Evolutionary conservation across 768 basidiomycete species (phyloP).

Genomic region (Lenzites betulinus): DNA sequence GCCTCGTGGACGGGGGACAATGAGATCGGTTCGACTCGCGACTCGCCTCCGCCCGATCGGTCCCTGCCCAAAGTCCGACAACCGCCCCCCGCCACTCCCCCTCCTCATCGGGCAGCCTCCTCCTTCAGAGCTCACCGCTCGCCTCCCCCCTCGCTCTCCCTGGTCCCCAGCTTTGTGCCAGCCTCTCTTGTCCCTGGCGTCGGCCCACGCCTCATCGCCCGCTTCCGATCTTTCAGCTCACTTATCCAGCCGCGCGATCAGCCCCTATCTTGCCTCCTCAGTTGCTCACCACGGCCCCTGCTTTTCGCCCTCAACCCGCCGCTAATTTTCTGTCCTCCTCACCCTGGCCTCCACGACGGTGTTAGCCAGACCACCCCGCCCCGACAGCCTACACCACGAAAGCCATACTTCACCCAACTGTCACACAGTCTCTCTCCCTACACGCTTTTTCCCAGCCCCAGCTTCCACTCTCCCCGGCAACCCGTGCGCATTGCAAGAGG

Average conservation of each 20-base stretch:
- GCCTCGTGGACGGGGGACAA: not conserved
- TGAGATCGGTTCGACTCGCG: not conserved
- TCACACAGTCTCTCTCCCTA: no score
- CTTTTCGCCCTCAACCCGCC: no score
- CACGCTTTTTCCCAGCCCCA: no score
- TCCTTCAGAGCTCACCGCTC: not conserved
- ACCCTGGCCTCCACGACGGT: no score
- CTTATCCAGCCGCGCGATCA: not conserved
- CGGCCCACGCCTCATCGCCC: not conserved
- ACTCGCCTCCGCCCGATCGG: not conserved
- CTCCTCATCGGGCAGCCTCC: not conserved
- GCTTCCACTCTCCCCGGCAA: no score
- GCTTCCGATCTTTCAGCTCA: not conserved
- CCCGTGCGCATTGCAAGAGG: no score
- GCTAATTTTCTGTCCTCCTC: no score
- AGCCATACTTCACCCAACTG: no score
- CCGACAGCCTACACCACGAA: no score
- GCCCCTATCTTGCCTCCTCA: not conserved
- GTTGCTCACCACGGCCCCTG: no score
- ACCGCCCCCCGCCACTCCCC: not conserved
- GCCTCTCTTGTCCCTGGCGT: not conserved
- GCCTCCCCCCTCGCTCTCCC: not conserved
- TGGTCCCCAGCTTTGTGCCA: not conserved
- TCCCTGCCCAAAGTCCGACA: conserved; percentile 1
- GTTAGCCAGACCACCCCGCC: no score